These are phyloP conservation scores for Lactarius quietus DNA, from an alignment of 768 basidiomycete species.

Conservation along the genomic window DNA sequence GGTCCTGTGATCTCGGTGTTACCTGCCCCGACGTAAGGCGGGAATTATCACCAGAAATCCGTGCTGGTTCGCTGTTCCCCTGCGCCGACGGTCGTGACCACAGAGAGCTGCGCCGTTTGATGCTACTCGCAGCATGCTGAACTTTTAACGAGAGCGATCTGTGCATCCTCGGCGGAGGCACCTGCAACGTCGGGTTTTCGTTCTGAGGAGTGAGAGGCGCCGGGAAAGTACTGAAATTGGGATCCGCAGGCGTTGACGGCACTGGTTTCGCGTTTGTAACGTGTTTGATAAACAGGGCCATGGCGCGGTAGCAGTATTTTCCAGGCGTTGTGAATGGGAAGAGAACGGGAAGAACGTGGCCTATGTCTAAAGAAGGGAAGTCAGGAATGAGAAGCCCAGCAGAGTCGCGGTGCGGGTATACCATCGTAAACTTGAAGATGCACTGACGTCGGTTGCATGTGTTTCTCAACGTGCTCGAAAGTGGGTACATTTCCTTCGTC, in stretches of 20 bases:
- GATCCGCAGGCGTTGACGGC: not conserved
- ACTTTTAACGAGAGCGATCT: slow-evolving; percentile 13
- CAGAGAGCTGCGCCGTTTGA: slow-evolving; percentile 12
- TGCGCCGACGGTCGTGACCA: not conserved
- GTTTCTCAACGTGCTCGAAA: slow-evolving; percentile 51
- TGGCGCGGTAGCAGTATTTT: slow-evolving; percentile 76
- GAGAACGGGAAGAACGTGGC: slow-evolving; percentile 68
- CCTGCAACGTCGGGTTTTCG: not conserved
- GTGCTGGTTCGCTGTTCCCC: not conserved
- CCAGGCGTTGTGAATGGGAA: slow-evolving; percentile 75
- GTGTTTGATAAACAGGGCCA: slow-evolving; percentile 65
- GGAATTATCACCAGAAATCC: not conserved
- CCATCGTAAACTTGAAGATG: slow-evolving; percentile 95
- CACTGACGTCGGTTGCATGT: slow-evolving; percentile 65
- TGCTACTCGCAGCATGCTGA: slow-evolving; percentile 1
- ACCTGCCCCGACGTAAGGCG: not conserved
- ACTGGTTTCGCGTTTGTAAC: slow-evolving; percentile 48
- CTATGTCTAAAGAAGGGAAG: slow-evolving; percentile 48
- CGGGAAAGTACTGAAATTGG: not conserved
- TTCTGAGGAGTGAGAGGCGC: not conserved
- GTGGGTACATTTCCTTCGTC: slow-evolving; percentile 52
- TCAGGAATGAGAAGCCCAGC: slow-evolving; percentile 15
- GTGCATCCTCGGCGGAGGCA: not conserved
- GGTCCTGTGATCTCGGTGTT: slow-evolving; percentile 4
- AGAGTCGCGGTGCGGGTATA: slow-evolving; percentile 27